Percentiles rank a stretch among this genome's conserved stretches.
Evolutionary conservation across 139 green algal species (phyloP).

Genomic region (Edaphochlamys debaryana): DNA sequence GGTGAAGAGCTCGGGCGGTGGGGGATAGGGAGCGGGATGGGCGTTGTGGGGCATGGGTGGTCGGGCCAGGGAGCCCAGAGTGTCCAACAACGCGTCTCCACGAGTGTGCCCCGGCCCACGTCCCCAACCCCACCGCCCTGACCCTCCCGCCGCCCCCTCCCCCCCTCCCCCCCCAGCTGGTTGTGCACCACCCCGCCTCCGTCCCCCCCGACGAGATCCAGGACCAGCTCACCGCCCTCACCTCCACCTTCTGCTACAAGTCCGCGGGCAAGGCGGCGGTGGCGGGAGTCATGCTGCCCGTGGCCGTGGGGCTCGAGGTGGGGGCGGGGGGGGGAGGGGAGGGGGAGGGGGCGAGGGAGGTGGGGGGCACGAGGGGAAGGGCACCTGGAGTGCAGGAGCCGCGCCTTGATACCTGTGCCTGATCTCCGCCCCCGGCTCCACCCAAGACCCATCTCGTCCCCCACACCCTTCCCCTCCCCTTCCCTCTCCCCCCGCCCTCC

Average conservation of each 20-base stretch:
- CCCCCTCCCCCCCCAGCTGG: constrained; percentile 18
- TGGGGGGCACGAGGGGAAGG: neutral
- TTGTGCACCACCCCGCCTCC: constrained; percentile 49
- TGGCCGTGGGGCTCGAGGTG: constrained; percentile 55
- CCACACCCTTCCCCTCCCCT: too few relatives aligned
- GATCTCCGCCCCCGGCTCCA: too few relatives aligned
- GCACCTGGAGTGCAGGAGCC: too few relatives aligned
- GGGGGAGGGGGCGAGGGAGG: neutral
- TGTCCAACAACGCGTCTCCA: too few relatives aligned
- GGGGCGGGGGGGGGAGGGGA: neutral
- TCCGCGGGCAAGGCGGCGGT: constrained; percentile 44
- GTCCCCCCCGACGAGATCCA: constrained; percentile 43
- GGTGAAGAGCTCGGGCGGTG: too few relatives aligned
- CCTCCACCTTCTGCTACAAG: constrained; percentile 47
- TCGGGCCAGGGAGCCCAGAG: too few relatives aligned
- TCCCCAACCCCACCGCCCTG: neutral
- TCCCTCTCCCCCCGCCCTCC: neutral
- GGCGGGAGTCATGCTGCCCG: constrained; percentile 52
- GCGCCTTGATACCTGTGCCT: too few relatives aligned
- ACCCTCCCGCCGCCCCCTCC: neutral
- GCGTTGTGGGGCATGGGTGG: too few relatives aligned
- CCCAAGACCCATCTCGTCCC: too few relatives aligned
- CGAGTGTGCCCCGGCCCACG: too few relatives aligned
- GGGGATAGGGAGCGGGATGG: too few relatives aligned
- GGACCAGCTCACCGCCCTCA: constrained; percentile 53